Base-by-base conservation (phyloP, 2,329 filamentous ascomycete species). In the Fusarium denticulatum region DNA sequence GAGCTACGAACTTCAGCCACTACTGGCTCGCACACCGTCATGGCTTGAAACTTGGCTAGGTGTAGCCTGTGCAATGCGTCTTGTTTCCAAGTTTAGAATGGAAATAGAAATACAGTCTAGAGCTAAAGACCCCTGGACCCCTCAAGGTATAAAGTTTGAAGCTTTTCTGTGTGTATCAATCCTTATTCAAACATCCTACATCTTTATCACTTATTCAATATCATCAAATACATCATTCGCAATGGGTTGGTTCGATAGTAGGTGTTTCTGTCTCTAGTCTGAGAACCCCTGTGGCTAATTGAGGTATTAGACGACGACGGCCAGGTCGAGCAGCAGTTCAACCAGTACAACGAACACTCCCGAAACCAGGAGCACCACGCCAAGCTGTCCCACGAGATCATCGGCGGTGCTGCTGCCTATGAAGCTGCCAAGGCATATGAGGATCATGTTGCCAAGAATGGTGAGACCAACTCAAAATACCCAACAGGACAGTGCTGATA, bases 381-480 rank as follows among this genome's bases (percentile, higher is more conserved):
- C 12, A 67, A 79, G 18, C 78, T 80, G 63, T 73, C 77, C 13
- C 79, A 81, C 49, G 79, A 81, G 20, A 71, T 81, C 6, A 64
- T 81, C 6, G 79, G 79, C 3, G 79, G 79, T 16, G 79, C 79
- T 0, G 79, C 79, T 11, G 79, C 79, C 2, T 81, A 36, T 22
- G 79, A 80, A 36, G 79, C 79, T 1, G 79, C 79, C 47, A 81
- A 80, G 70, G 76, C 76, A 0, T 81, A 81, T 22, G 79, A 81
- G 53, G 60, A 81, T 7, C 79, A 81, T 8, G 72, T 74, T 8
- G 76, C 74, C 14, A 40, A 24, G 9, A 78, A 81, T 7, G 79
- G 79, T 79, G 3, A 55, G 53, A 3, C 12, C 11, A 40, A n/a
- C 4, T 20, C 1, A 14, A 10, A 15, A 28, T 28, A 7, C 22